A percentile compares a stretch with the other conserved stretches of the same genome.
These are phyloP conservation scores for Daldinia decipiens DNA, from an alignment of 495 filamentous ascomycete species.

Conservation along the genomic window DNA sequence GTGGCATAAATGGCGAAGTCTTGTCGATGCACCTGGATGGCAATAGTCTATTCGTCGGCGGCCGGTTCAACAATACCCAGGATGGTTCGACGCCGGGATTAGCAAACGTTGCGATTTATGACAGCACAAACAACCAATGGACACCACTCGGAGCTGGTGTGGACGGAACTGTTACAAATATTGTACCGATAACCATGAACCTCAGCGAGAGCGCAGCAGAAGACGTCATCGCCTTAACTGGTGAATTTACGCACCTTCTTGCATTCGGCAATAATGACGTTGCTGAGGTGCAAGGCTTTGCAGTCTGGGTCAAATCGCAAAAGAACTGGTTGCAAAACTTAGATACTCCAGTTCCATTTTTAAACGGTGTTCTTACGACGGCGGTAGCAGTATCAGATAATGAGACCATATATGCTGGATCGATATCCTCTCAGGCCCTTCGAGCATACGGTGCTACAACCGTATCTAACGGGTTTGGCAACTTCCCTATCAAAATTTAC, in stretches of 20 bases:
- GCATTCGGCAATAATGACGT: conserved; percentile 70
- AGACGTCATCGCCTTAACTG: conserved; percentile 79
- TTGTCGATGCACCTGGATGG: conserved; percentile 71
- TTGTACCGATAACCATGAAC: conserved; percentile 84
- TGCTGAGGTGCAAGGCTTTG: conserved; percentile 77
- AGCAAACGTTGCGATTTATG: conserved; percentile 79
- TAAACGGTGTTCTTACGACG: conserved; percentile 77
- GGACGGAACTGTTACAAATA: conserved; percentile 76
- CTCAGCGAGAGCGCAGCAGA: conserved; percentile 75
- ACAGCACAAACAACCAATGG: conserved; percentile 75
- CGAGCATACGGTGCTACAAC: conserved; percentile 74
- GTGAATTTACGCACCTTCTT: conserved; percentile 77
- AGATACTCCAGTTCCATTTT: conserved; percentile 68
- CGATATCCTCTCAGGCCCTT: conserved; percentile 74
- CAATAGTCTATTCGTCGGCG: conserved; percentile 80
- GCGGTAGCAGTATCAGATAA: conserved; percentile 68
- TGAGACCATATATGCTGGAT: conserved; percentile 78
- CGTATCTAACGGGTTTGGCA: conserved; percentile 63
- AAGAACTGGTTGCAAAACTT: conserved; percentile 91
- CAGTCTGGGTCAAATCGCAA: conserved; percentile 91
- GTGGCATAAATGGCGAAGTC: conserved; percentile 86
- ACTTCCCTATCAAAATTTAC: conserved; percentile 72
- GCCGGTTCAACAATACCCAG: conserved; percentile 81
- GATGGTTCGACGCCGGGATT: conserved; percentile 69
- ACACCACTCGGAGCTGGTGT: conserved; percentile 84